phyloP scores from a whole-genome alignment of 257 asterid genomes.

The Thymus quinquecostatus region DNA sequence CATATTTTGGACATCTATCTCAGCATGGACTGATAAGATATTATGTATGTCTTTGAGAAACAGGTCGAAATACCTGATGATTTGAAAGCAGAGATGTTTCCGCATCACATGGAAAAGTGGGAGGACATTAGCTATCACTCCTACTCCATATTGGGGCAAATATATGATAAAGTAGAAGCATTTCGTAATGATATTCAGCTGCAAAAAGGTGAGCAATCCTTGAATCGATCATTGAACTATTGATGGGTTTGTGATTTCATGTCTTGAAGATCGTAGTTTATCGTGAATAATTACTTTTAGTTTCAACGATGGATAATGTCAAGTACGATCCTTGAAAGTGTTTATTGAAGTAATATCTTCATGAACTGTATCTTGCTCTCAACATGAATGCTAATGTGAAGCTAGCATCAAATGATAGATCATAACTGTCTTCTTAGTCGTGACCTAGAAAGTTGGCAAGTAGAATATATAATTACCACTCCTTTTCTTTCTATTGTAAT shows the following conservation, averaged over 20 bases:
- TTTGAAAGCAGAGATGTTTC: constrained; percentile 54
- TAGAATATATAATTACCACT: not conserved
- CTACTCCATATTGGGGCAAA: constrained; percentile 63
- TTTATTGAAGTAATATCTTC: not conserved
- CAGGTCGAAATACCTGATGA: constrained; percentile 55
- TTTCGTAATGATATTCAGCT: constrained; percentile 35
- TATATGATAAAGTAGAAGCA: constrained; percentile 46
- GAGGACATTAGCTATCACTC: constrained; percentile 46
- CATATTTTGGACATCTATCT: not conserved
- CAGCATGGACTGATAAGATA: constrained; percentile 7
- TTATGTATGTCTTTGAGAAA: constrained; percentile 16
- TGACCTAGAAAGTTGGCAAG: not conserved
- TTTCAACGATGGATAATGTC: not conserved
- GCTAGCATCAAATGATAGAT: not conserved
- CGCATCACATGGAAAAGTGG: constrained; percentile 69
- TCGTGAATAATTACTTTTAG: not conserved
- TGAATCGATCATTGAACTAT: not conserved
- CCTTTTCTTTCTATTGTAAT: too few relatives aligned
- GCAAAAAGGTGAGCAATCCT: constrained; percentile 40
- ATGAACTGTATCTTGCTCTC: not conserved
- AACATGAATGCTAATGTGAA: not conserved
- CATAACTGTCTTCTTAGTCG: not conserved
- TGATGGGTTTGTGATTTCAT: not conserved
- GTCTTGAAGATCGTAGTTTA: not conserved
- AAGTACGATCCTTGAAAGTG: not conserved